Evolutionary conservation across 108 stramenopile genomes (phyloP).

Genomic region (Pseudonitzschia multistriata): DNA sequence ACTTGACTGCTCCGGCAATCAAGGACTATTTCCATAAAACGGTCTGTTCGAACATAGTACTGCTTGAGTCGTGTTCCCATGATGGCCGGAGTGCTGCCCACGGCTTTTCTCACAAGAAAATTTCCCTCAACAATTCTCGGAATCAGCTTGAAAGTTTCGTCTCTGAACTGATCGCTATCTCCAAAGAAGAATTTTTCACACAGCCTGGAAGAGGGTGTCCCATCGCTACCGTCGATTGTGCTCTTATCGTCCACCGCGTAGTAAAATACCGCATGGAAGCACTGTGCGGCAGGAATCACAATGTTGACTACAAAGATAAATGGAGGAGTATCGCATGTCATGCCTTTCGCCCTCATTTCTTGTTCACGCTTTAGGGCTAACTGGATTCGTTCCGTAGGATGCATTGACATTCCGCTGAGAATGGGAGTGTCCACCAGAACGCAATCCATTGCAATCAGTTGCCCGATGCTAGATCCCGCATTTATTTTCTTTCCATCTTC

Average conservation of each 20-base stretch:
- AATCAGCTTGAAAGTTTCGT: constrained; percentile 85
- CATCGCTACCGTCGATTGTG: constrained; percentile 69
- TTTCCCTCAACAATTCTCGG: constrained; percentile 91
- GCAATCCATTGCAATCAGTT: constrained; percentile 83
- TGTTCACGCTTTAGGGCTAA: constrained; percentile 55
- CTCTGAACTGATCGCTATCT: constrained; percentile 66
- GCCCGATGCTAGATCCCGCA: constrained; percentile 78
- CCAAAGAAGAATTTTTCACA: constrained; percentile 81
- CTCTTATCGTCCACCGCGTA: constrained; percentile 83
- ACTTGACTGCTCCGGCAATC: constrained; percentile 85
- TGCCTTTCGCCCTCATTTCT: constrained; percentile 38
- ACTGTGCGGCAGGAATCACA: constrained; percentile 73
- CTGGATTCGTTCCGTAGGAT: constrained; percentile 85
- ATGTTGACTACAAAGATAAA: constrained; percentile 82
- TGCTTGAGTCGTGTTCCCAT: constrained; percentile 89
- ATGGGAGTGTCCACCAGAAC: constrained; percentile 67
- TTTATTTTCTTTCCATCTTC: constrained; percentile 71
- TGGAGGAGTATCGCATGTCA: constrained; percentile 60
- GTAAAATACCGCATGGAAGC: constrained; percentile 79
- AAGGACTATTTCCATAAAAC: constrained; percentile 89
- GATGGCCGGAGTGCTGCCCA: constrained; percentile 89
- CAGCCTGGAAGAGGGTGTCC: constrained; percentile 67
- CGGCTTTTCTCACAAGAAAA: constrained; percentile 86
- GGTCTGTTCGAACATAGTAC: constrained; percentile 63
- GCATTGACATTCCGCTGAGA: constrained; percentile 70